Base-by-base conservation (phyloP, 345 rosid genomes). In the Sisymbrium irio region DNA sequence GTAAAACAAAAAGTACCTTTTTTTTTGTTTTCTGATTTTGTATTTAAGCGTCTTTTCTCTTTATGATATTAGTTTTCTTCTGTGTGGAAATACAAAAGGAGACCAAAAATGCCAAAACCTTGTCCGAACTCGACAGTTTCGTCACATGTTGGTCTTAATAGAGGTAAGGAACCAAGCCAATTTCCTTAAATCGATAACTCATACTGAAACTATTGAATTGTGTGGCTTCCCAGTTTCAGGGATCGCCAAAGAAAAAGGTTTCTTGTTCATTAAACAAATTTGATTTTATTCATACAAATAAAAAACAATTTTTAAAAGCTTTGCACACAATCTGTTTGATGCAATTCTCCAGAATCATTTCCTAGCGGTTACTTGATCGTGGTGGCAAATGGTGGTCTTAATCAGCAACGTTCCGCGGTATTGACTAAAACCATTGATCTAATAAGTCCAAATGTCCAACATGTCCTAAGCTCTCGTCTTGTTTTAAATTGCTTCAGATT, bases 351-450 rank as follows among this genome's bases (percentile, higher is more conserved):
- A 87, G 90, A 80, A 45, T 69, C 80, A 22, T 44, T 82, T 22
- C 86, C 77, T 22, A 86, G 64, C 9, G 90, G 95, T 54, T 94
- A 87, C 84, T 81, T 94, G 85, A 77, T 94, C 17, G 80, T 94
- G 12, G 95, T 88, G 62, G 97, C 97, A 40, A 91, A 94, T 81
- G 98, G 98, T 2, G 98, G 98, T 71, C 98, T 94, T 64, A 94
- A 89, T 71, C 98, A 94, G 78, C 98, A 94, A 69, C 97, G 98
- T 18, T 86, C 98, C 6, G 96, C 97, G 77, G 98, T 94, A 81
- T 59, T 62, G 12, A 25, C 37, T 53, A 27, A 15, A 44, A 25
- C 47, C 18, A 28, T 19, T 49, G 35, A 53, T 67, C 28, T 9
- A 25, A 2, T 39, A 14, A 28, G 37, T 57, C 14, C 4, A 75